phyloP scores from a whole-genome alignment of 2,329 filamentous ascomycete species.

The Thielaviopsis populi region DNA sequence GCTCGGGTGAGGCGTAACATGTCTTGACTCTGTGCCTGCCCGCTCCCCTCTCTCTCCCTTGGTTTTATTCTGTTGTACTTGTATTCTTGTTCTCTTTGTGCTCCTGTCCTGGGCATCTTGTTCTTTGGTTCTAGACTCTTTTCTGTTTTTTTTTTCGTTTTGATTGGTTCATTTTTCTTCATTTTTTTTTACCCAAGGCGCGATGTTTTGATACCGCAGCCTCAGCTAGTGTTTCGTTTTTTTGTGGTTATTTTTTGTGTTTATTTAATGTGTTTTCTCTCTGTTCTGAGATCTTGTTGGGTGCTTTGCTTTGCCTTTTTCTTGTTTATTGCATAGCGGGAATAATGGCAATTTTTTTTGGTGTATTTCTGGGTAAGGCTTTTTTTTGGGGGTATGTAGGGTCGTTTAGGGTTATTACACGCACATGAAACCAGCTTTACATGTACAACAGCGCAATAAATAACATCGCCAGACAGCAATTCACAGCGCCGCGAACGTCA shows the following conservation, averaged over 20 bases:
- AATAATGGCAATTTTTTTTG: background rate
- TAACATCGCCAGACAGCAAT: background rate
- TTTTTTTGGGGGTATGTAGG: background rate
- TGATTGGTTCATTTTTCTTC: background rate
- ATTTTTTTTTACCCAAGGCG: background rate
- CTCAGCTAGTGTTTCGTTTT: background rate
- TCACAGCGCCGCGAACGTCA: background rate
- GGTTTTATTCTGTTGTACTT: constrained; percentile 5
- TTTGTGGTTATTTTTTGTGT: background rate
- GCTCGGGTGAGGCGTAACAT: background rate
- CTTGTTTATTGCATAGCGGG: background rate
- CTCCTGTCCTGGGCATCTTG: background rate
- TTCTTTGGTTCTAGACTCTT: background rate
- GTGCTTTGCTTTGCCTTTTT: background rate
- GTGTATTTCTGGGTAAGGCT: background rate
- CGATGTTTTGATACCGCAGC: constrained; percentile 1
- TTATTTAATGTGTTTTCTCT: background rate
- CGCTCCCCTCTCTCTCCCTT: no score
- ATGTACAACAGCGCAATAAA: no score
- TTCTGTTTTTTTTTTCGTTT: background rate
- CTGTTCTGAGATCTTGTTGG: background rate
- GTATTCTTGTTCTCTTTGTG: background rate
- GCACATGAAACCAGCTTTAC: background rate
- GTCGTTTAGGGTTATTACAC: background rate
- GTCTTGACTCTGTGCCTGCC: no score